Conservation (phyloP, 1,284 basidiomycete genomes). For the Puccinia hordei region DNA sequence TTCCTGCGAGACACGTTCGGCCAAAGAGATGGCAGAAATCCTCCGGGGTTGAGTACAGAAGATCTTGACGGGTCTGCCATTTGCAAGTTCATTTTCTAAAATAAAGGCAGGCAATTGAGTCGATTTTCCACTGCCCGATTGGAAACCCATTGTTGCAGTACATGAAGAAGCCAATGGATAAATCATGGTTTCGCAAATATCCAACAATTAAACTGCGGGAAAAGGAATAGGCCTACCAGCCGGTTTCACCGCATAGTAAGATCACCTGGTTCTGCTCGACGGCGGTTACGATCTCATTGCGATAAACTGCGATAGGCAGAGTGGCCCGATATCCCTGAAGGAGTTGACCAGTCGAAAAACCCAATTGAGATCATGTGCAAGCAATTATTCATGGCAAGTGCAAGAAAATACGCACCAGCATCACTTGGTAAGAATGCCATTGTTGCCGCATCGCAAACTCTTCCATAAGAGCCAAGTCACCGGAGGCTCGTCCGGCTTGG, state of each 20-base stretch:
- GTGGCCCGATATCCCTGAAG: slow-evolving; percentile 70
- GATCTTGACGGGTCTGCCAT: slow-evolving; percentile 83
- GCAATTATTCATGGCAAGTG: background rate
- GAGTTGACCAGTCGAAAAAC: slow-evolving; percentile 52
- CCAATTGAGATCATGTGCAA: slow-evolving; percentile 7
- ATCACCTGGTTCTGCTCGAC: slow-evolving; percentile 81
- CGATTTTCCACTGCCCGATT: slow-evolving; percentile 77
- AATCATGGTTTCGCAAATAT: background rate
- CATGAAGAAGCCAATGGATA: background rate
- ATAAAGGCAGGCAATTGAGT: slow-evolving; percentile 96
- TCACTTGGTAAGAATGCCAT: slow-evolving; percentile 75
- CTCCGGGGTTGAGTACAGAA: slow-evolving; percentile 94
- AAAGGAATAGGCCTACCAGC: slow-evolving; percentile 68
- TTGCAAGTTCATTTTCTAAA: slow-evolving; percentile 82
- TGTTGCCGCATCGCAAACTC: slow-evolving; percentile 68
- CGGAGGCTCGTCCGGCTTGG: background rate
- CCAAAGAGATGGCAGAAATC: slow-evolving; percentile 95
- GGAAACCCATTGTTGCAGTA: background rate
- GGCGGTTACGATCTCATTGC: slow-evolving; percentile 72
- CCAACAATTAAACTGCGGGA: background rate
- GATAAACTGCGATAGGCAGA: slow-evolving; percentile 85
- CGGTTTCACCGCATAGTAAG: slow-evolving; percentile 95
- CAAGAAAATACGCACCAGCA: slow-evolving; percentile 68
- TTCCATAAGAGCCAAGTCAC: slow-evolving; percentile 52
- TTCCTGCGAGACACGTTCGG: slow-evolving; percentile 91